Base-by-base conservation (phyloP, 805 yeast genomes). In the Suhomyces sp. region DNA sequence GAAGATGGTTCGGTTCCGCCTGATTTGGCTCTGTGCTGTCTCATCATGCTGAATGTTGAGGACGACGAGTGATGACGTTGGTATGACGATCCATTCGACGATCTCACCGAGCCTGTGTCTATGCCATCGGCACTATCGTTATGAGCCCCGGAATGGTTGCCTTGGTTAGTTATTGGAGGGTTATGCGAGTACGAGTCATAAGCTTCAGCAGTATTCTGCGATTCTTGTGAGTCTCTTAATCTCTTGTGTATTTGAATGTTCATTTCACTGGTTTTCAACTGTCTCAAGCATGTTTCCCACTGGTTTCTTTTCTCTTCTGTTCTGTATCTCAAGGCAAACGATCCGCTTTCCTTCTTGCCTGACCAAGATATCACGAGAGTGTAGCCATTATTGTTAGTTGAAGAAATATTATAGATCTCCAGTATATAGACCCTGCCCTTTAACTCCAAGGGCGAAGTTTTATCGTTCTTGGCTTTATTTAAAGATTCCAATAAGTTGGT, bases 321-420 rank as follows among this genome's bases (percentile, higher is more conserved):
- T 54, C 86, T 80, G 68, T 90, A 90, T 51, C 89, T 80, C 64
- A 94, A 78, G 15, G 90, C 82, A 60, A 94, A 91, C 17, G 89
- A 83, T 12, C 97, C 97, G 25, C 88, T 84, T 57, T 92, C 97
- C 60, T 83, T 85, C 48, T 86, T 83, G 7, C 96, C 94, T n/a
- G 85, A 82, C 94, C 94, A 88, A 13, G 88, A 80, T 9, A 87
- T 79, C 35, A 85, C 80, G 57, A 87, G 71, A 12, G 81, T 79
- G 62, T 84, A 83, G 5, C 85, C 84, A n/a, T 68, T 56, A 65
- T 44, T 57, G 53, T 69, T 66, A 2, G 76, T 66, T 6, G 72
- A 61, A 2, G 71, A 62, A 19, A 75, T 71, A 57, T 73, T 75
- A 59, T 73, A 75, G 53, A 75, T 73, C 60, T 87, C 89, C 56